Base-by-base conservation (phyloP, 2,329 filamentous ascomycete genomes). In the Aspergillus caelatus region DNA sequence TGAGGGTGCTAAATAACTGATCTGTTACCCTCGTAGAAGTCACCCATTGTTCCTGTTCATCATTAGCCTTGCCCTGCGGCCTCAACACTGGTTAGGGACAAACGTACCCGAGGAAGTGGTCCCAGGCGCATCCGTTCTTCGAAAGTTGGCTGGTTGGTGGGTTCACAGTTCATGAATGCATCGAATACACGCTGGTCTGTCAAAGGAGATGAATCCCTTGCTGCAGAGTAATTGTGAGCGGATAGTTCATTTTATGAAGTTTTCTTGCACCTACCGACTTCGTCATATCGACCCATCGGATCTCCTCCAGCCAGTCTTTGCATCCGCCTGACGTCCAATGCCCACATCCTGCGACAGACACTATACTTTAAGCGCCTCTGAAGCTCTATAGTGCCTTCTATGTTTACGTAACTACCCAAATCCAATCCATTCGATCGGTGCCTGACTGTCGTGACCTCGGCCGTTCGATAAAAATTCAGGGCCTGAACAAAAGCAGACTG, bases 371-470 rank as follows among this genome's bases (percentile, higher is more conserved):
- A 68, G 39, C 72, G 72, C 36, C 71, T 75, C 61, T 79, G 77
- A 55, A 81, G 72, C 11, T 79, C 74, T 57, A 81, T 79, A 26
- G 76, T 75, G 32, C 79, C 79, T 63, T 78, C 72, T n/a, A 80
- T 74, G 65, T 81, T 81, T 56, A 77, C 72, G 66, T 82, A 83
- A 63, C 75, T 78, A 46, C 79, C 80, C 58, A 78, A 71, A 3
- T 78, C 74, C 53, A 83, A 65, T 3, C 80, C 80, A 43, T 72
- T 74, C 5, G 71, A 75, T 32, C 79, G 75, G 52, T 75, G 74
- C 45, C 73, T 71, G 39, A 74, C 73, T 3, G 78, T 74, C 7
- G 79, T 77, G 32, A 71, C 62, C 60, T 80, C 78, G 3, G 78
- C 75, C 61, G 70, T 77, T 26, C 77, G 75, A 59, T 78, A 81